phyloP scores from a whole-genome alignment of 495 filamentous ascomycete species.

The Aspergillus sclerotioniger region DNA sequence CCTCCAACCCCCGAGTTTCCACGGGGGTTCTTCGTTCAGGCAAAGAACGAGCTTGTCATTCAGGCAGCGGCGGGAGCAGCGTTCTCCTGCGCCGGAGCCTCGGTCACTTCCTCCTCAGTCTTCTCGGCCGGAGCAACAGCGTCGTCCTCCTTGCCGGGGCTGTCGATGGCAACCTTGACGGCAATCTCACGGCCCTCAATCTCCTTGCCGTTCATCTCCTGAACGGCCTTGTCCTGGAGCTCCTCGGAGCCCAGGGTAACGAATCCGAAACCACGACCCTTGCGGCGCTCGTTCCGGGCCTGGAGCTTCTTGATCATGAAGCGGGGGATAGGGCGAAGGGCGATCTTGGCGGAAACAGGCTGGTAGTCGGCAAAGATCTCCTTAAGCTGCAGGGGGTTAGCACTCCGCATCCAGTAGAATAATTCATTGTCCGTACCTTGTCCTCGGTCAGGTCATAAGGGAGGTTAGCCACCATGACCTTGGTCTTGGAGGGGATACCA shows the following conservation, averaged over 20 bases:
- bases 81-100: constrained; percentile 42
- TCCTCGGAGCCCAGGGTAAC: constrained; percentile 95
- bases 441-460: constrained; percentile 97
- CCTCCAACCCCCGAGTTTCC: constrained; percentile 6
- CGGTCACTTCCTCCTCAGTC: constrained; percentile 42
- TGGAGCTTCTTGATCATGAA: constrained; percentile 99
- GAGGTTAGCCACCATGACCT: constrained; percentile 99
- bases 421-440: constrained; percentile 59
- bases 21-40: constrained; percentile 21
- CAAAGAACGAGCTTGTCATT: constrained; percentile 24
- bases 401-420: constrained; percentile 1
- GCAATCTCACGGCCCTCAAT: constrained; percentile 98
- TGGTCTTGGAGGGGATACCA: constrained; percentile 96
- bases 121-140: constrained; percentile 64
- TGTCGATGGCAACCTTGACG: constrained; percentile 99
- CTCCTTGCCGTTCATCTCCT: constrained; percentile 98
- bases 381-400: constrained; percentile 73
- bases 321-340: constrained; percentile 93
- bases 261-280: constrained; percentile 98
- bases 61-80: constrained; percentile 33
- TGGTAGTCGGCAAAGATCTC: constrained; percentile 89
- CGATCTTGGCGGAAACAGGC: constrained; percentile 93
- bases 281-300: constrained; percentile 94
- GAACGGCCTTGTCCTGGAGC: constrained; percentile 91
- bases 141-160: constrained; percentile 96